Conservation (phyloP, 208 protist genomes). For the Acanthamoeba castellanii region DNA sequence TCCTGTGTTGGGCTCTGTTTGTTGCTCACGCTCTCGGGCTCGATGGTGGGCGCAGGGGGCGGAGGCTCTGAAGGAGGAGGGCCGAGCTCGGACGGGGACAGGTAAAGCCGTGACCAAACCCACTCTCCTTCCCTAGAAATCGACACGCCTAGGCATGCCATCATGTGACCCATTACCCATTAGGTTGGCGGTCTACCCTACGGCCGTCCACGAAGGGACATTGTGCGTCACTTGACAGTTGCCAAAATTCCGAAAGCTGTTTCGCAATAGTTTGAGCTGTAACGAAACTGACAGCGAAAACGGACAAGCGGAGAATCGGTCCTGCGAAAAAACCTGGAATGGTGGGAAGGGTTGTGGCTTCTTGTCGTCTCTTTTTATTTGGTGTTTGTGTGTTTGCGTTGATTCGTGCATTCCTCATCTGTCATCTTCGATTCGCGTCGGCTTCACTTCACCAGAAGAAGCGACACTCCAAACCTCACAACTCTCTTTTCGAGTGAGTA, state of each 20-base stretch:
- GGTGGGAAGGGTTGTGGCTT: neutral
- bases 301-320: neutral
- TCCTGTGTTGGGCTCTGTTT: too few relatives aligned
- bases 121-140: too few relatives aligned
- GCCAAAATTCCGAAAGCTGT: neutral
- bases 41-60: too few relatives aligned
- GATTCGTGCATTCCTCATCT: neutral
- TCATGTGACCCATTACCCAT: too few relatives aligned
- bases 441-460: neutral
- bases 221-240: neutral
- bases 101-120: too few relatives aligned
- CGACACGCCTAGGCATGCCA: neutral
- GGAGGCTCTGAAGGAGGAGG: too few relatives aligned
- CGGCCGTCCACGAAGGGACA: too few relatives aligned
- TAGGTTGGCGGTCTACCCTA: too few relatives aligned
- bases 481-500: neutral
- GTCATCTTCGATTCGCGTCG: neutral
- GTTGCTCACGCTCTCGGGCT: too few relatives aligned
- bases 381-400: slow-evolving; percentile 14
- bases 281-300: neutral
- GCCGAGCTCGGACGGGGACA: too few relatives aligned
- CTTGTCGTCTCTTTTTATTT: neutral
- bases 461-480: neutral
- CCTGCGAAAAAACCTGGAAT: neutral
- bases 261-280: neutral